Percentiles rank a stretch among this genome's conserved stretches.
phyloP scores from a whole-genome alignment of 2,329 filamentous ascomycete genomes.

The Venturia oleaginea region DNA sequence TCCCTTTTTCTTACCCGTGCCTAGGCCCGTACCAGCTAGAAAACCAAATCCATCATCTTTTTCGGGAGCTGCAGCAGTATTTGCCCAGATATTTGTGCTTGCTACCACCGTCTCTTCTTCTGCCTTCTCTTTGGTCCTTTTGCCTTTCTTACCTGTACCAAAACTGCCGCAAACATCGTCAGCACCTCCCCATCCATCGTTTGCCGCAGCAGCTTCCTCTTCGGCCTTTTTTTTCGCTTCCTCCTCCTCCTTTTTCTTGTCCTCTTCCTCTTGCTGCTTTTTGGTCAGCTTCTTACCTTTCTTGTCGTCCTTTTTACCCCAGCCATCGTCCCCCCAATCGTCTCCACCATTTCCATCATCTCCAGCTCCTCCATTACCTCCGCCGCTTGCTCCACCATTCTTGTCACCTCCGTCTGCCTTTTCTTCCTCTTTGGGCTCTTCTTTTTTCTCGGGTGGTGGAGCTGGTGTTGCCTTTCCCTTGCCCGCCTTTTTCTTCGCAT shows the following conservation, averaged over 20 bases:
- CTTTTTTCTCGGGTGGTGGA: conserved; percentile 27
- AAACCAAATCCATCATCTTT: conserved; percentile 40
- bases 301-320: conserved; percentile 26
- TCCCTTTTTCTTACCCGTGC: conserved; percentile 46
- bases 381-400: conserved; percentile 24
- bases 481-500: conserved; percentile 42
- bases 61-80: conserved; percentile 15
- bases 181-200: conserved; percentile 1
- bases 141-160: conserved; percentile 32
- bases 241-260: conserved; percentile 30
- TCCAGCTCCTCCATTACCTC: conserved; percentile 25
- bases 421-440: conserved; percentile 32
- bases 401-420: conserved; percentile 42
- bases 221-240: conserved; percentile 25
- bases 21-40: conserved; percentile 21
- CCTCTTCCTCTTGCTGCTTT: conserved; percentile 28
- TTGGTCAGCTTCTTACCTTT: conserved; percentile 19
- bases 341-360: conserved; percentile 29
- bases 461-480: conserved; percentile 34
- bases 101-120: conserved; percentile 36
- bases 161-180: conserved; percentile 6
- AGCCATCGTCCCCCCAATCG: conserved; percentile 20
- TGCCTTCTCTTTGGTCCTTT: conserved; percentile 40
- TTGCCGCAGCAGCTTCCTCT: conserved; percentile 14
- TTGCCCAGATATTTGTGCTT: conserved; percentile 16